Evolutionary conservation across 179 eudicot species (phyloP).

Genomic region (Patellifolia procumbens): DNA sequence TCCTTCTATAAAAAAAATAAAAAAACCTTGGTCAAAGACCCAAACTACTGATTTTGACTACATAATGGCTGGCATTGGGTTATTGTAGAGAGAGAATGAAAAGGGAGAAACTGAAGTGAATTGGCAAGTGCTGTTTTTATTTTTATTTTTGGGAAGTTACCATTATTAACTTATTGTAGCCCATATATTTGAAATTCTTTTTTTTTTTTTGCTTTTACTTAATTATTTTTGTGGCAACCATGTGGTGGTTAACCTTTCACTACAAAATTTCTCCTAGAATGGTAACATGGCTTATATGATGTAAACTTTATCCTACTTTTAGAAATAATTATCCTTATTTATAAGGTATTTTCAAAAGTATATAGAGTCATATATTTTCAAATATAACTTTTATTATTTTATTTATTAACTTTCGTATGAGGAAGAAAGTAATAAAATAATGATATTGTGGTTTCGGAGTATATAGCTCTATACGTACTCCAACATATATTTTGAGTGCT

Average conservation of each 20-base stretch:
- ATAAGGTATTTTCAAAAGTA: too few species aligned
- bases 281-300: too few species aligned
- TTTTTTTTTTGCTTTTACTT: background rate
- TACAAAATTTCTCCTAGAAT: too few species aligned
- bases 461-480: too few species aligned
- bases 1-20: background rate
- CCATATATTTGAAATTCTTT: background rate
- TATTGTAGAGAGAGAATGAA: slow-evolving; percentile 17
- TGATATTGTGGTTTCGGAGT: too few species aligned
- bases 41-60: slow-evolving; percentile 35
- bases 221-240: background rate
- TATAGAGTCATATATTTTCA: too few species aligned
- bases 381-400: too few species aligned
- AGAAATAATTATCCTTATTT: too few species aligned
- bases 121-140: slow-evolving; percentile 23
- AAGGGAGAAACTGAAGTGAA: slow-evolving; percentile 21
- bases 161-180: background rate
- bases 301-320: too few species aligned
- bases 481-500: too few species aligned
- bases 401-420: too few species aligned
- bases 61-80: slow-evolving; percentile 28
- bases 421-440: too few species aligned
- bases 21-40: slow-evolving; percentile 28
- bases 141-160: background rate
- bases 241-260: background rate